Evolutionary conservation across 1,139 yeast genomes (phyloP), one percentile per base, ranked within the genome.

Genomic region (Kazachstania sp.): DNA sequence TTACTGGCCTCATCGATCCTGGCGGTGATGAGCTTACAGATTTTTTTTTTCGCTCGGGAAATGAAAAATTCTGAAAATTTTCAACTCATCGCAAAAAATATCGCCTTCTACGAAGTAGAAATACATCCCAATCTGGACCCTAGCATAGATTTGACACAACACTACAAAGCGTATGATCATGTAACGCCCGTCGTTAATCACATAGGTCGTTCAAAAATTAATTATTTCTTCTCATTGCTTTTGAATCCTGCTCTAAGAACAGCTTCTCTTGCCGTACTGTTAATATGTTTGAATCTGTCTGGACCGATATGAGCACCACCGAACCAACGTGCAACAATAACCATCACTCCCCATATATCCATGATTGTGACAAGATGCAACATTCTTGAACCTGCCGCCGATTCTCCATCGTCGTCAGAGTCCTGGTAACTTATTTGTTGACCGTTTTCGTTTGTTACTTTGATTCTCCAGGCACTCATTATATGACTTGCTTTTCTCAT

Each of bases 351-450:
- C 85, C 88, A 81, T 1, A 78, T 84, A 58, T 86, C 92, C 87
- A 84, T 83, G 60, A 80, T 78, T 43, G 86, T 79, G 52, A 90
- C 68, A 47, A 90, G 68, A 70, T 88, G 97, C 48, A 88, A 67
- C 71, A 90, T 70, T 50, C 97, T 70, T 5, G 94, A 81, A 4
- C 99, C 98, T 0, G 98, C 96, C 0, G 97, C 98, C 0, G 95
- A 76, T 61, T 92, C 99, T 3, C 98, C 98, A 62, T 92, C 98
- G 62, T 94, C 98, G 59, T 92, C 97, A 59, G 86, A 87, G 59
- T 92, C 97, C 57, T 86, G 92, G 49, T 72, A 75, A 41, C 75
- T 72, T 0, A 80, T 74, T n/a, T 53, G 55, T 26, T 51, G 49
- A 4, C 42, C 47, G 26, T 49, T 46, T 2, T 19, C 37, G 29